Base-by-base conservation (phyloP, 2,329 filamentous ascomycete genomes). In the Epichloe uncinata region DNA sequence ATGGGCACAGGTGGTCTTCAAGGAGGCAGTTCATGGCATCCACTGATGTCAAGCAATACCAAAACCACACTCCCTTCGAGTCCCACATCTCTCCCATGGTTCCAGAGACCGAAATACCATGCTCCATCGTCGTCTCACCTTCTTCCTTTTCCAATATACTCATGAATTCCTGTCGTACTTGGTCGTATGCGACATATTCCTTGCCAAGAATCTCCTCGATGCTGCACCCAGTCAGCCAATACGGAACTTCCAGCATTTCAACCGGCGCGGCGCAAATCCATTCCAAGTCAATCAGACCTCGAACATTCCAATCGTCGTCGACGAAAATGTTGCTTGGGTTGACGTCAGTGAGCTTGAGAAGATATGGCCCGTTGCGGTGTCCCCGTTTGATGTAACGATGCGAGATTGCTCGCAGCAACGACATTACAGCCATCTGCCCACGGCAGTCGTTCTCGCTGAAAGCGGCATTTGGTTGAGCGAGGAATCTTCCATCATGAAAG, bases 251-350 rank as follows among this genome's bases (percentile, higher is more conserved):
- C n/a, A 34, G 16, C 54, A 60, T 61, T 49, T 64, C 57, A 3
- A 57, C 41, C n/a, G 58, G 56, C 12, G 43, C 42, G 6, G 57
- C 51, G 43, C 51, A 55, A 26, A 58, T 54, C 61, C 58, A 66
- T 55, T 67, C 60, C 8, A 64, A 52, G 41, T 66, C 60, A 48
- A 66, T 58, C 18, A 65, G 42, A 26, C 41, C 56, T 42, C 52
- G 60, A 36, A 67, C 56, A 45, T 63, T 58, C 60, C 59, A 66
- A 15, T 61, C 42, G 18, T 58, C 42, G 42, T 66, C 59, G 15
- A 65, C 58, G 26, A 66, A 62, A 4, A 65, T 63, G 47, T 70
- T 70, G 36, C 61, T 64, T 30, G 60, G 54, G 44, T 67, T 65
- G 15, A 69, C 50, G 50, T 70, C 64, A 22, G 62, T 66, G 1